phyloP scores from a whole-genome alignment of 306 rosid genomes.

The Arachis hypogaea region DNA sequence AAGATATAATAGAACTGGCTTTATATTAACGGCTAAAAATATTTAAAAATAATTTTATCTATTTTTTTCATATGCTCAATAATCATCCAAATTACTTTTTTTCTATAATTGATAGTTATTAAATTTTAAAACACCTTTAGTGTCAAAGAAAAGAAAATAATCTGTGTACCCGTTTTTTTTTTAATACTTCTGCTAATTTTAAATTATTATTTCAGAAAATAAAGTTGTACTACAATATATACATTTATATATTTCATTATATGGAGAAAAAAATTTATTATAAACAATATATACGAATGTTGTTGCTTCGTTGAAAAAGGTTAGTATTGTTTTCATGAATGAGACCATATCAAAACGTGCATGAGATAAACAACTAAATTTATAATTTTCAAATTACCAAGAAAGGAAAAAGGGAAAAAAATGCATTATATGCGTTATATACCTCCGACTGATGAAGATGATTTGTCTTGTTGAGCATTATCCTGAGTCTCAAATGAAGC shows the following conservation, averaged over 20 bases:
- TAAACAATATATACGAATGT: not conserved
- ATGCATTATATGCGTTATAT: not conserved
- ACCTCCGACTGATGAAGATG: constrained; percentile 40
- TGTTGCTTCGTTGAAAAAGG: not conserved
- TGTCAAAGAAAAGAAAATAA: not conserved
- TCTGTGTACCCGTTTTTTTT: not conserved
- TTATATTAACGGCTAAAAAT: too few relatives aligned
- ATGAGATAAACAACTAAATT: not conserved
- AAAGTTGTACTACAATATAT: too few relatives aligned
- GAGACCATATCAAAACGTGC: not conserved
- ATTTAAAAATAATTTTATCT: too few relatives aligned
- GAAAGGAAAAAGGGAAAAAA: not conserved
- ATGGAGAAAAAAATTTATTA: not conserved
- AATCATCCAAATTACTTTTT: too few relatives aligned
- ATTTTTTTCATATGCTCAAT: too few relatives aligned
- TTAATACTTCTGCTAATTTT: not conserved
- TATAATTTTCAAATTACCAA: not conserved
- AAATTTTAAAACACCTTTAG: too few relatives aligned
- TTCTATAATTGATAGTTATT: too few relatives aligned
- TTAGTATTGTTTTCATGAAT: not conserved
- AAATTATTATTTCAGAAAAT: too few relatives aligned
- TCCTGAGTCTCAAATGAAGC: constrained; percentile 23
- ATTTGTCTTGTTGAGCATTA: constrained; percentile 27
- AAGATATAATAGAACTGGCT: too few relatives aligned
- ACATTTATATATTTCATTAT: not conserved